Evolutionary conservation across 164 flowering plant species (phyloP).

Genomic region (Kingdonia uniflora): DNA sequence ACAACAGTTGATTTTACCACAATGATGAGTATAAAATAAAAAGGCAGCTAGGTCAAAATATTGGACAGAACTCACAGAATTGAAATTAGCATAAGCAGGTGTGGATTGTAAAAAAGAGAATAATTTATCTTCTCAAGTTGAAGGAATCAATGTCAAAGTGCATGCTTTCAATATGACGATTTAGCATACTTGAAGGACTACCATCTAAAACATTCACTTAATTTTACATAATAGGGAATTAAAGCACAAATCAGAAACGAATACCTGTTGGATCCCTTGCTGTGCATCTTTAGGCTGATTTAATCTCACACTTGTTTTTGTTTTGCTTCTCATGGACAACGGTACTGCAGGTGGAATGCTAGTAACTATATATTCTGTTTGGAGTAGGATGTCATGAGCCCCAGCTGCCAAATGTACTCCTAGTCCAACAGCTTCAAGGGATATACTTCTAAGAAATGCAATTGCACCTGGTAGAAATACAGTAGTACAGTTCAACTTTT

Average conservation of each 20-base stretch:
- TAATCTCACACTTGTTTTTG: slow-evolving; percentile 37
- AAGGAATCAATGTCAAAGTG: too few relatives aligned
- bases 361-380: slow-evolving; percentile 69
- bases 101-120: too few relatives aligned
- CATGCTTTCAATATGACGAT: too few relatives aligned
- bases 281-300: slow-evolving; percentile 85
- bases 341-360: slow-evolving; percentile 55
- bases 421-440: slow-evolving; percentile 90
- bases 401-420: slow-evolving; percentile 97
- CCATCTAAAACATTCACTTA: too few relatives aligned
- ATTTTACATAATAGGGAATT: too few relatives aligned
- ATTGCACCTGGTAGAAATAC: slow-evolving; percentile 49
- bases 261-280: slow-evolving; percentile 80
- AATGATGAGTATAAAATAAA: too few relatives aligned
- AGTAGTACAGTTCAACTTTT: background rate
- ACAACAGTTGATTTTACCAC: too few relatives aligned
- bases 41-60: too few relatives aligned
- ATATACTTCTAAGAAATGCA: slow-evolving; percentile 91
- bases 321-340: slow-evolving; percentile 24
- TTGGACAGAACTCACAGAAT: too few relatives aligned
- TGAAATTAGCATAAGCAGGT: too few relatives aligned
- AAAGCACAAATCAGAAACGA: background rate
- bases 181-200: too few relatives aligned
- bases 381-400: slow-evolving; percentile 79
- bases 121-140: too few relatives aligned